Evolutionary conservation across 2,329 filamentous ascomycete genomes (phyloP).

Genomic region (Aspergillus quadricinctus): DNA sequence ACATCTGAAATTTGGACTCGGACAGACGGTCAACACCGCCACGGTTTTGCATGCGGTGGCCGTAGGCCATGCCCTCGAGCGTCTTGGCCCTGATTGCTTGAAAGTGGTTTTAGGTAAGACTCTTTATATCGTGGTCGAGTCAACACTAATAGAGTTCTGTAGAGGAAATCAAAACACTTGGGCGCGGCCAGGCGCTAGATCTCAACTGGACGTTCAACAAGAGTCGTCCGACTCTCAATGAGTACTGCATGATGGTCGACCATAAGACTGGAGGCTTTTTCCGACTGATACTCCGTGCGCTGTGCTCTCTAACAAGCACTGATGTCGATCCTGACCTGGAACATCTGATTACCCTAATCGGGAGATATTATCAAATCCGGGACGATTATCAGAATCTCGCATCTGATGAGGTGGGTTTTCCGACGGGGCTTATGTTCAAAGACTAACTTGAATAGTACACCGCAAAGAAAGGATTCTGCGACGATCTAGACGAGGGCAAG

Average conservation of each 20-base stretch:
- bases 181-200: conserved; percentile 17
- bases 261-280: conserved; percentile 23
- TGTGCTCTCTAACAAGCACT: conserved; percentile 2
- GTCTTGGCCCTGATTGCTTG: neutral
- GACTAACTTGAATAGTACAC: conserved; percentile 25
- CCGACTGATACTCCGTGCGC: conserved; percentile 13
- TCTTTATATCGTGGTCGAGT: too few relatives aligned
- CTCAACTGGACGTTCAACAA: conserved; percentile 17
- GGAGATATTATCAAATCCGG: conserved; percentile 25
- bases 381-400: conserved; percentile 28
- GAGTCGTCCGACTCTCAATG: conserved; percentile 13
- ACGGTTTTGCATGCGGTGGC: neutral
- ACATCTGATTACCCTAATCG: conserved; percentile 15
- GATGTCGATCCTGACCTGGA: neutral
- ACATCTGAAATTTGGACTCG: neutral
- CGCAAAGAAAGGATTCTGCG: conserved; percentile 38
- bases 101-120: too few relatives aligned
- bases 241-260: conserved; percentile 28
- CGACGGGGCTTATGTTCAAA: neutral
- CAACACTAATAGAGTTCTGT: too few relatives aligned
- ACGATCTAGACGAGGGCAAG: conserved; percentile 44
- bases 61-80: neutral
- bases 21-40: neutral
- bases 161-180: conserved; percentile 11
- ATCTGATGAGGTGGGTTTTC: conserved; percentile 12